A percentile compares a stretch with the other conserved stretches of the same genome.
Conservation (phyloP, 495 filamentous ascomycete species). For the Annulohypoxylon maeteangense region DNA sequence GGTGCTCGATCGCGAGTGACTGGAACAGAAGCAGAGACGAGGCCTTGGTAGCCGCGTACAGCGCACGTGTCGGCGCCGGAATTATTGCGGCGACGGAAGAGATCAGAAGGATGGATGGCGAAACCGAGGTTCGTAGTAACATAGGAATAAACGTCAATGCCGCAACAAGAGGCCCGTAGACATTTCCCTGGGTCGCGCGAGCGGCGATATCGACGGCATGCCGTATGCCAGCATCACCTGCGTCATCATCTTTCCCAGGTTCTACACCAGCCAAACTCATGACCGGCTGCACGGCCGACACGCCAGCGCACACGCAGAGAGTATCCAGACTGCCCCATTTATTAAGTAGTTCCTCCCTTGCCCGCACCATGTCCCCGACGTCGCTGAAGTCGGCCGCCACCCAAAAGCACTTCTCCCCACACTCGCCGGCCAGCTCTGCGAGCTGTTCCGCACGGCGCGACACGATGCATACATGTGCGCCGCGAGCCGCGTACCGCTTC, state of each 20-base stretch:
- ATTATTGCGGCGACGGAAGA: constrained; percentile 47
- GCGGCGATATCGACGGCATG: constrained; percentile 25
- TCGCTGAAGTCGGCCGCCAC: constrained; percentile 42
- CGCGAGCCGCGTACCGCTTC: constrained; percentile 40
- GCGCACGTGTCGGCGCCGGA: constrained; percentile 47
- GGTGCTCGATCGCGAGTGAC: constrained; percentile 48
- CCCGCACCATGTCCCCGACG: constrained; percentile 37
- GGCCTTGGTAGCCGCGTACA: constrained; percentile 49
- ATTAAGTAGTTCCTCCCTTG: constrained; percentile 31
- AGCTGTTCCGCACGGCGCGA: constrained; percentile 42
- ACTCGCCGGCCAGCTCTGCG: constrained; percentile 34
- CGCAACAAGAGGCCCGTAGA: constrained; percentile 42
- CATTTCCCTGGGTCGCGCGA: constrained; percentile 42
- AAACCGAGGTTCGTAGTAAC: constrained; percentile 43
- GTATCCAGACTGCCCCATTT: constrained; percentile 47
- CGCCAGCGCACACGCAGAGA: constrained; percentile 45
- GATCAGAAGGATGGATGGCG: constrained; percentile 43
- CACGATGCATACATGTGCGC: constrained; percentile 44
- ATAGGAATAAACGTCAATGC: constrained; percentile 45
- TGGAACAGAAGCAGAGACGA: constrained; percentile 47
- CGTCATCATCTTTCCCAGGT: constrained; percentile 32
- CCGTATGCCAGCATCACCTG: constrained; percentile 35
- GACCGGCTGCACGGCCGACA: constrained; percentile 48
- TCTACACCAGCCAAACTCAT: constrained; percentile 41
- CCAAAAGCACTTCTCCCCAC: constrained; percentile 41